These are phyloP conservation scores for Luffa aegyptiaca DNA, from an alignment of 306 rosid species.

Conservation along the genomic window DNA sequence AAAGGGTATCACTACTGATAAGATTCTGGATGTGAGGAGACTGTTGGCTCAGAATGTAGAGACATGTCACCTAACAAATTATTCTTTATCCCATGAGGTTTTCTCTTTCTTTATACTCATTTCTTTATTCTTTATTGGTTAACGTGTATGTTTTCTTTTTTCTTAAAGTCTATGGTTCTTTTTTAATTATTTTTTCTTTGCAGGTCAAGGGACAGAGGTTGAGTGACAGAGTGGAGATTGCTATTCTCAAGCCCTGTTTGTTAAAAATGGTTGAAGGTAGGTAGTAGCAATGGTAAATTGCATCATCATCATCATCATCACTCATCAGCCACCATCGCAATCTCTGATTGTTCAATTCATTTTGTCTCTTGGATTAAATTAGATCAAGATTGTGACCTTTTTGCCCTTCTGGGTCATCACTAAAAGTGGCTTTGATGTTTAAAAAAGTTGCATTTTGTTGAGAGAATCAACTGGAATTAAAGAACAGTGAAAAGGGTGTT, in stretches of 20 bases:
- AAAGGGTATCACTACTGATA: conserved; percentile 90
- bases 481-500: not conserved
- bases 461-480: not conserved
- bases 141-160: not conserved
- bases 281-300: conserved; percentile 21
- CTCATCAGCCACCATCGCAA: conserved; percentile 11
- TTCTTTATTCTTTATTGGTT: not conserved
- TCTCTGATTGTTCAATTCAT: not conserved
- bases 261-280: conserved; percentile 91
- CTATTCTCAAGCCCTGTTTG: conserved; percentile 66
- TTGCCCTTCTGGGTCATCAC: not conserved
- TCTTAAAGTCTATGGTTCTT: not conserved
- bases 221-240: conserved; percentile 58
- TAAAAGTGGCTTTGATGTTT: not conserved
- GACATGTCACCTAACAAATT: conserved; percentile 84
- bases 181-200: not conserved
- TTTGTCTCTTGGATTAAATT: not conserved
- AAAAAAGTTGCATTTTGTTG: not conserved
- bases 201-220: conserved; percentile 75
- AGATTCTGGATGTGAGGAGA: conserved; percentile 77
- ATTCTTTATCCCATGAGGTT: conserved; percentile 85
- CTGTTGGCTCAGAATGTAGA: conserved; percentile 76
- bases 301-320: not conserved
- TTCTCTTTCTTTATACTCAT: not conserved
- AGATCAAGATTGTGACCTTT: not conserved